These are phyloP conservation scores for Atkinsonella hypoxylon DNA, from an alignment of 2,329 filamentous ascomycete species.

Conservation along the genomic window DNA sequence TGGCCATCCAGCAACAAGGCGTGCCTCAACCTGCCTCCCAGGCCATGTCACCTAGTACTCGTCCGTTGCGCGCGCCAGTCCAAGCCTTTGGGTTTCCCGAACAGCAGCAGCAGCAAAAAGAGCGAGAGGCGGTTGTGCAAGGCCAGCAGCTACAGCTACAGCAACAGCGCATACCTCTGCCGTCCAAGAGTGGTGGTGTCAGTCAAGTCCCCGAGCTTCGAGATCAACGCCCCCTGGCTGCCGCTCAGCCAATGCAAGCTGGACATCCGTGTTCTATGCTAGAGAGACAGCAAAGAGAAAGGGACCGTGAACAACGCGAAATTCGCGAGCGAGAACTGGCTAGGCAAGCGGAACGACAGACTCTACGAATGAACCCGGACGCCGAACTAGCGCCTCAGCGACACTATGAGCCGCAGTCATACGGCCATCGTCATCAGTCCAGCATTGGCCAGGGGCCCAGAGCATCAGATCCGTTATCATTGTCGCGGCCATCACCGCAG, in stretches of 20 bases:
- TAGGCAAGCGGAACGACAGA: slow-evolving; percentile 15
- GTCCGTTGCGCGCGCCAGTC: slow-evolving; percentile 31
- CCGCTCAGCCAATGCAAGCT: slow-evolving; percentile 2
- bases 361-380: slow-evolving; percentile 37
- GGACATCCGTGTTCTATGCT: slow-evolving; percentile 6
- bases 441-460: slow-evolving; percentile 26
- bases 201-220: slow-evolving; percentile 6
- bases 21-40: slow-evolving; percentile 27
- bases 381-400: slow-evolving; percentile 29
- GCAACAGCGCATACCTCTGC: slow-evolving; percentile 6
- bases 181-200: not conserved
- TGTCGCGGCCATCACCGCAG: slow-evolving; percentile 26
- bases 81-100: slow-evolving; percentile 34
- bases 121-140: slow-evolving; percentile 8
- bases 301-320: slow-evolving; percentile 11
- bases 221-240: slow-evolving; percentile 7
- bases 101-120: slow-evolving; percentile 14
- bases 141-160: slow-evolving; percentile 14
- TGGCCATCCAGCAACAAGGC: slow-evolving; percentile 25
- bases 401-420: slow-evolving; percentile 30
- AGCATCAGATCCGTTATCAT: slow-evolving; percentile 25
- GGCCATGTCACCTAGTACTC: slow-evolving; percentile 33
- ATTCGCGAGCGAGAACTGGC: slow-evolving; percentile 8
- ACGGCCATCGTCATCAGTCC: slow-evolving; percentile 26
- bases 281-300: slow-evolving; percentile 11